These are phyloP conservation scores for Hypoxylon rickii DNA, from an alignment of 495 filamentous ascomycete genomes.

Conservation along the genomic window DNA sequence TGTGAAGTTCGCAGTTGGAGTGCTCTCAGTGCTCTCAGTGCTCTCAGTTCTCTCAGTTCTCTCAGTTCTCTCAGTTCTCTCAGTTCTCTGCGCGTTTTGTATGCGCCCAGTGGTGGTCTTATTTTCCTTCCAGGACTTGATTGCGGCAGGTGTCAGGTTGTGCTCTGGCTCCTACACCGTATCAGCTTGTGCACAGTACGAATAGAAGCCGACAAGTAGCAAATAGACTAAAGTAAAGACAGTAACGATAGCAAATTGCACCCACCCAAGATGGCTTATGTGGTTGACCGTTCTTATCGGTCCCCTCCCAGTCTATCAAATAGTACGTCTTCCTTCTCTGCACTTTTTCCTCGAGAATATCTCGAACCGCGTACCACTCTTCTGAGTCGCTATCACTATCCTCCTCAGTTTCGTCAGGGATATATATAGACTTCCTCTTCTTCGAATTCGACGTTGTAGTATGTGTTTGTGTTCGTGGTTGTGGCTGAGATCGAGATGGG, in stretches of 20 bases:
- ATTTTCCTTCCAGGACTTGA: conserved; percentile 40
- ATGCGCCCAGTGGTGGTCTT: conserved; percentile 13
- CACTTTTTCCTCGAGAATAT: conserved; percentile 47
- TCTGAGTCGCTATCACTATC: not conserved
- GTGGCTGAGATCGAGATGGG: conserved; percentile 7
- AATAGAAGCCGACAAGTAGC: not conserved
- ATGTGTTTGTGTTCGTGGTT: not conserved
- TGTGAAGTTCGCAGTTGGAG: too few species aligned
- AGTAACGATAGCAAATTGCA: not conserved
- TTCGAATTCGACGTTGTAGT: conserved; percentile 8
- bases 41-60: too few species aligned
- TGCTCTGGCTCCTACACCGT: conserved; percentile 42
- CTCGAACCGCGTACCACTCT: conserved; percentile 35
- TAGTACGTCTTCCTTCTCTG: conserved; percentile 38
- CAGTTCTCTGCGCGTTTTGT: conserved; percentile 3
- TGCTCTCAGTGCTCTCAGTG: too few species aligned
- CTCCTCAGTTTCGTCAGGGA: not conserved
- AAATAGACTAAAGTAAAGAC: not conserved
- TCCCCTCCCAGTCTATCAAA: conserved; percentile 47
- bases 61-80: too few species aligned
- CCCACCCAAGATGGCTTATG: conserved; percentile 49
- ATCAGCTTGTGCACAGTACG: too few species aligned
- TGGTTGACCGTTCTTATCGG: conserved; percentile 40
- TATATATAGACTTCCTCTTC: conserved; percentile 9
- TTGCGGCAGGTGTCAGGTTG: conserved; percentile 39